A percentile compares a stretch with the other conserved stretches of the same genome.
Conservation (phyloP, 1,284 basidiomycete species). For the Melanopsichium pennsylvanicum region DNA sequence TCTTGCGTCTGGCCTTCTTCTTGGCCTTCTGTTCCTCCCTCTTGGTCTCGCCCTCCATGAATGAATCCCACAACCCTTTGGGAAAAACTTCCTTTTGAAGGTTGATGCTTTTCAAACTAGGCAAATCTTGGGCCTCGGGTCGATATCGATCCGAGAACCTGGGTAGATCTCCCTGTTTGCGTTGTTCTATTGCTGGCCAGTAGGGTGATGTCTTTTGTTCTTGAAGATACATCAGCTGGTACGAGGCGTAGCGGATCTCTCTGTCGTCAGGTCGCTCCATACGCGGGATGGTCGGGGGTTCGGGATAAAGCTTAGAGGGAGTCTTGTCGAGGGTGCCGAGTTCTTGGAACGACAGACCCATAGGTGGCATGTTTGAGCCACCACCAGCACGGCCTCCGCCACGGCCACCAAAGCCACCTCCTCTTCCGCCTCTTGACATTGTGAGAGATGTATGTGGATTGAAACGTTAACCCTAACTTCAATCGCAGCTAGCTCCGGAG, state of each 20-base stretch:
- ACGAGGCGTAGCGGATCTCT: conserved; percentile 46
- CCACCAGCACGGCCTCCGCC: conserved; percentile 38
- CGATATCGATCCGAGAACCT: conserved; percentile 59
- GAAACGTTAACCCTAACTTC: too few relatives aligned
- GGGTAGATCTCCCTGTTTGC: conserved; percentile 47
- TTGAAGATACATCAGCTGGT: conserved; percentile 47
- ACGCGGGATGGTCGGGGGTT: conserved; percentile 22
- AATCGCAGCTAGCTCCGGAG: too few relatives aligned
- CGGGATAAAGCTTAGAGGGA: conserved; percentile 49
- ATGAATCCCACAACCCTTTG: conserved; percentile 56
- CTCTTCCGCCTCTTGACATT: conserved; percentile 40
- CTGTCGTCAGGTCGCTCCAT: conserved; percentile 43
- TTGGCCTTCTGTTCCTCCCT: conserved; percentile 46
- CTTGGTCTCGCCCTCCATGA: conserved; percentile 57
- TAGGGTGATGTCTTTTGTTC: conserved; percentile 50
- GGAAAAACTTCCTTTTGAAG: conserved; percentile 61
- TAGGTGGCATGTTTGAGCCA: conserved; percentile 36
- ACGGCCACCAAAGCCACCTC: conserved; percentile 40
- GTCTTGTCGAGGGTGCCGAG: conserved; percentile 47
- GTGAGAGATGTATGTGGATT: not conserved
- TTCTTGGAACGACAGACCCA: conserved; percentile 48
- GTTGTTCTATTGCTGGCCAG: conserved; percentile 41
- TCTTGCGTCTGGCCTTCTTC: conserved; percentile 39
- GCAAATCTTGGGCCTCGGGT: conserved; percentile 46
- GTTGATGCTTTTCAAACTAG: conserved; percentile 46